phyloP scores from a whole-genome alignment of 441 rosid genomes.

The Daphne laureola region DNA sequence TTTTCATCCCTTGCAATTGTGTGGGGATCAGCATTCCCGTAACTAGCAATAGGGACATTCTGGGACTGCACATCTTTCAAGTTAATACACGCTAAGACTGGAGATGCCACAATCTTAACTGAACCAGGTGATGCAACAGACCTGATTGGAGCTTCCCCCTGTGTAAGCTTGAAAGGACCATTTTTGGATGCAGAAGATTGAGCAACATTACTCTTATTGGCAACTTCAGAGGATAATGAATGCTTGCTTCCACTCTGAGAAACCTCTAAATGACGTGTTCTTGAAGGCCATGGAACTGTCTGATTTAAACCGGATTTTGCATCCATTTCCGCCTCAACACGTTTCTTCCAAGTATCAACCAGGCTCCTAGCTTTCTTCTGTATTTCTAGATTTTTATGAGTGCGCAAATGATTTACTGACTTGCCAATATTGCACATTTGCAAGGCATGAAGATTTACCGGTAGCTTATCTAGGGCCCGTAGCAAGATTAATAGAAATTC shows the following conservation, averaged over 20 bases:
- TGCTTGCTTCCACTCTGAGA: conserved; percentile 48
- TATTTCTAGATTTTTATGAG: conserved; percentile 66
- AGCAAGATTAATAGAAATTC: conserved; percentile 71
- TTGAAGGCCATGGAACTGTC: conserved; percentile 50
- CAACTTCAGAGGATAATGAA: conserved; percentile 43
- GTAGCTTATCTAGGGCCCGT: conserved; percentile 78
- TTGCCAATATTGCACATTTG: conserved; percentile 81
- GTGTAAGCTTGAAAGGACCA: conserved; percentile 38
- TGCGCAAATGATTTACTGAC: conserved; percentile 75
- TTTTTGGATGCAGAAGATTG: conserved; percentile 47
- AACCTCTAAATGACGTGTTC: conserved; percentile 41
- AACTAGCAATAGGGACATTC: conserved; percentile 20
- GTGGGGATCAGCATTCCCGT: conserved; percentile 28
- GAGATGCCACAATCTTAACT: conserved; percentile 35
- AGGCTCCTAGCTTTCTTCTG: conserved; percentile 80
- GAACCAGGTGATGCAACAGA: conserved; percentile 43
- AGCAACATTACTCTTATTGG: conserved; percentile 39
- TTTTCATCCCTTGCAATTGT: conserved; percentile 38
- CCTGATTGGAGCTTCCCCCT: conserved; percentile 39
- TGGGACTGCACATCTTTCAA: conserved; percentile 37
- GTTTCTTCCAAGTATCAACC: conserved; percentile 92
- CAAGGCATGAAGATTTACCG: conserved; percentile 75
- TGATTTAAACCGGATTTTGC: conserved; percentile 51
- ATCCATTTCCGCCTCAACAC: conserved; percentile 91
- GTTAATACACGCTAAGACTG: conserved; percentile 24